Conservation (phyloP, 345 rosid species). For the Hypericum perforatum region DNA sequence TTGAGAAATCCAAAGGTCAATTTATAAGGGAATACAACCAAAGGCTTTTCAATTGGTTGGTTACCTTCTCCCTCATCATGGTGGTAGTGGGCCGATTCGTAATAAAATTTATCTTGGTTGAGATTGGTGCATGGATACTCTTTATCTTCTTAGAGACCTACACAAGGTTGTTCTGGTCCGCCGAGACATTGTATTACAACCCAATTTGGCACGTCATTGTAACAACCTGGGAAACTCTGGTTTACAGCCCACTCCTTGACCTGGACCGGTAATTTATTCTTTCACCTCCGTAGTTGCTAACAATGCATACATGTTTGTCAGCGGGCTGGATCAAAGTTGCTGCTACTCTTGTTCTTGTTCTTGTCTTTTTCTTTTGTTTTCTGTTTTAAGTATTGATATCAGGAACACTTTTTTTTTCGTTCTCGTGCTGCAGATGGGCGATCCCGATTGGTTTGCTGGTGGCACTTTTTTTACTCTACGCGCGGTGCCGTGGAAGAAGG, state of each 20-base stretch:
- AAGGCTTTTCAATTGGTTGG: conserved; percentile 95
- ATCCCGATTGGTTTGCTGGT: conserved; percentile 48
- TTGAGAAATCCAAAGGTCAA: conserved; percentile 63
- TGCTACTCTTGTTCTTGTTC: not conserved
- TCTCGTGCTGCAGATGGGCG: conserved; percentile 62
- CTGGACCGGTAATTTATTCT: conserved; percentile 60
- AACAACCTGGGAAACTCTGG: conserved; percentile 80
- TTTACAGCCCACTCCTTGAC: conserved; percentile 90
- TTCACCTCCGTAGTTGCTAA: too few species aligned
- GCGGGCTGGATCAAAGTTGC: too few species aligned
- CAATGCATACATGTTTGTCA: too few species aligned
- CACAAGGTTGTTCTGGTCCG: conserved; percentile 95
- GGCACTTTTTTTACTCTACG: conserved; percentile 48
- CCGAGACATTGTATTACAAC: conserved; percentile 89
- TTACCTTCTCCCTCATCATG: conserved; percentile 86
- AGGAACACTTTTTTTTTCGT: too few species aligned
- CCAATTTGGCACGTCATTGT: conserved; percentile 92
- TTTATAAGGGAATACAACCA: conserved; percentile 97
- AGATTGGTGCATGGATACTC: conserved; percentile 89
- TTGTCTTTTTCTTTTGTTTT: not conserved
- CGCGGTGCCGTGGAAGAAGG: conserved; percentile 77
- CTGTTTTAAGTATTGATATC: not conserved
- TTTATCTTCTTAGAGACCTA: conserved; percentile 96
- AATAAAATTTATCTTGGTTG: conserved; percentile 75
- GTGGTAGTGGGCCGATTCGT: conserved; percentile 89